phyloP scores from a whole-genome alignment of 371 early-diverging fungal genomes.

The Umbelopsis sp. region DNA sequence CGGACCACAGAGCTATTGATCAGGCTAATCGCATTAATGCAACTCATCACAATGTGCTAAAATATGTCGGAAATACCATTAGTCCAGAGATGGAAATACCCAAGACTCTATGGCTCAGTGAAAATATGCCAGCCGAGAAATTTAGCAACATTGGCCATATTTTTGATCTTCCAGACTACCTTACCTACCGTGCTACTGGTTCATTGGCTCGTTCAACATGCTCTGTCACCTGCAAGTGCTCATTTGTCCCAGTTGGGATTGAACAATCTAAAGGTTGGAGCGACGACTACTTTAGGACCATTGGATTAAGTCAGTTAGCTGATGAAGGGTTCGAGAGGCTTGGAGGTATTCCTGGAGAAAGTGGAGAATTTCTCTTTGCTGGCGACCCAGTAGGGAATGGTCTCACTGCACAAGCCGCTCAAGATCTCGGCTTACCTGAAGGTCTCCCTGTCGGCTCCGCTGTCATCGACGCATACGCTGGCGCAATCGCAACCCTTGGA shows the following conservation, averaged over 20 bases:
- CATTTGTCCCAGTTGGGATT: slow-evolving; percentile 53
- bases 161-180: slow-evolving; percentile 77
- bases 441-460: slow-evolving; percentile 69
- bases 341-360: slow-evolving; percentile 51
- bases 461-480: slow-evolving; percentile 81
- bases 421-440: slow-evolving; percentile 55
- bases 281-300: slow-evolving; percentile 55
- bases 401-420: slow-evolving; percentile 53
- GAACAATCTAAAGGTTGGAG: slow-evolving; percentile 58
- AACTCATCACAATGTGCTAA: slow-evolving; percentile 60
- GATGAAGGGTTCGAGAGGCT: slow-evolving; percentile 49
- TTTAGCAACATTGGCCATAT: slow-evolving; percentile 59
- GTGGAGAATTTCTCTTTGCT: slow-evolving; percentile 46
- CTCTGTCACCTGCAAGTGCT: slow-evolving; percentile 78
- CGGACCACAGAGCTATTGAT: slow-evolving; percentile 72
- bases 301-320: slow-evolving; percentile 59
- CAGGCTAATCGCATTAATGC: slow-evolving; percentile 70
- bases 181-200: slow-evolving; percentile 71
- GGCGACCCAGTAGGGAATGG: slow-evolving; percentile 63
- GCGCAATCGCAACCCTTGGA: slow-evolving; percentile 63
- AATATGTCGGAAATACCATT: slow-evolving; percentile 67
- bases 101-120: slow-evolving; percentile 72
- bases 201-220: slow-evolving; percentile 55
- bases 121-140: slow-evolving; percentile 52
- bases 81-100: slow-evolving; percentile 80